Evolutionary conservation across 2,329 filamentous ascomycete genomes (phyloP), one percentile per base, ranked within the genome.

Genomic region (Neobulgaria alba): DNA sequence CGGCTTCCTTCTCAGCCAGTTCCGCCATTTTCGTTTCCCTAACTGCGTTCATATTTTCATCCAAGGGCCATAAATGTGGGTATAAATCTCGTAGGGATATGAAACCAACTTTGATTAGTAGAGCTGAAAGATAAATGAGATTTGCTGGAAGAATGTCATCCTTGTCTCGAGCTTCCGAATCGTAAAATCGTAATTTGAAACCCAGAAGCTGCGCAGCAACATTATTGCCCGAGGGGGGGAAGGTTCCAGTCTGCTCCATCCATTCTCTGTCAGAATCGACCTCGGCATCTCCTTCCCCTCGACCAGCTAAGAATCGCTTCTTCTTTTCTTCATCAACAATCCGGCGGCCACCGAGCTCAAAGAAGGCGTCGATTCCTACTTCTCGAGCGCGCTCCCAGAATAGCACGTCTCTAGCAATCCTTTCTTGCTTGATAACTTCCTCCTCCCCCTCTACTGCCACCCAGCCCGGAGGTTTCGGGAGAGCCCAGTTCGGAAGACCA

Each of bases 101-200:
- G 61, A 98, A 98, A 1, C 92, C 93, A 50, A 95, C 85, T 64
- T 98, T 98, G 64, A 98, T 89, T 20, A 98, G 75, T 23, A 96
- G 73, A 1, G 92, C 89, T 0, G 89, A 83, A 14, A 98, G 74
- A 52, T 92, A 94, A 20, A 96, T 86, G 3, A 98, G 71, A 53
- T 98, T 98, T 29, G 92, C 85, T 0, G 92, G 92, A 2, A 96
- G 71, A 2, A 80, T 72, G 55, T 96, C 92, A 1, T 74, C 68
- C 39, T 79, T 73, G 45, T 85, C 78, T 41, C 90, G 77, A 26
- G 83, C 79, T 19, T 80, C 70, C 0, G 87, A 93, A 30, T 86
- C 84, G 58, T 98, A 98, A 62, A 95, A 98, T 10, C 86, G 85
- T 37, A 98, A 74, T 63, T 98, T 98, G 72, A 98, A 98, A 3